These are phyloP conservation scores for Podospora appendiculata DNA, from an alignment of 495 filamentous ascomycete species.

Conservation along the genomic window DNA sequence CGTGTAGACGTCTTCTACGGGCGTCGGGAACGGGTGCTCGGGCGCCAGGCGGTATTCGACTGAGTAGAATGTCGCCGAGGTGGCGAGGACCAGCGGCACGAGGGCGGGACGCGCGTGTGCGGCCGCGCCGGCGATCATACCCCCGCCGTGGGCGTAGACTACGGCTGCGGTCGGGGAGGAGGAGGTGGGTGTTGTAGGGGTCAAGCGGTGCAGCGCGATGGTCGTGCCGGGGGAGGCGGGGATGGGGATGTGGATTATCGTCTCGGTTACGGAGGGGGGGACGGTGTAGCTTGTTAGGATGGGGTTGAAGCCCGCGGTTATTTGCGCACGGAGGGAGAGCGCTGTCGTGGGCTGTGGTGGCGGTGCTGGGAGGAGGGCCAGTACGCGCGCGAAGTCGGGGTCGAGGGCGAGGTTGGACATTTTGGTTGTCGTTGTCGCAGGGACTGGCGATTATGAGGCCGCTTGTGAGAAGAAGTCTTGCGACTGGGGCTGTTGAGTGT, in stretches of 20 bases:
- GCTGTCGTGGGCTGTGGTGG: background rate
- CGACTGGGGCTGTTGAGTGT: too few species aligned
- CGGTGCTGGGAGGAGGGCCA: background rate
- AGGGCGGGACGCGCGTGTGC: slow-evolving; percentile 9
- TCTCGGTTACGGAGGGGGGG: background rate
- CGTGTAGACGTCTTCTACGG: slow-evolving; percentile 27
- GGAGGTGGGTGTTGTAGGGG: slow-evolving; percentile 23
- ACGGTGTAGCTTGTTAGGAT: background rate
- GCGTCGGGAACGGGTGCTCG: slow-evolving; percentile 25
- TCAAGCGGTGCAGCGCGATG: background rate
- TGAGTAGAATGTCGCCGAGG: slow-evolving; percentile 21
- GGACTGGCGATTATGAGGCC: too few species aligned
- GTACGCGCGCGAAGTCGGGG: background rate
- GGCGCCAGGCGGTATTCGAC: slow-evolving; percentile 36
- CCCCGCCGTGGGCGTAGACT: slow-evolving; percentile 33
- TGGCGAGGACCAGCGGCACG: slow-evolving; percentile 12
- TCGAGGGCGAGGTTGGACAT: background rate
- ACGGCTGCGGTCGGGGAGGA: slow-evolving; percentile 11
- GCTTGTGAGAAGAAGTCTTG: too few species aligned
- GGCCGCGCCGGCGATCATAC: slow-evolving; percentile 24
- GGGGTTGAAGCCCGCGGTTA: background rate
- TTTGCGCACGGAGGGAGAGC: background rate
- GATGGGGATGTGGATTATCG: background rate
- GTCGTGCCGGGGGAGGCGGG: background rate
- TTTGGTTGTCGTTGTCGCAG: too few species aligned